Base-by-base conservation (phyloP, 129 eudicot genomes). In the Flaveria bidentis region DNA sequence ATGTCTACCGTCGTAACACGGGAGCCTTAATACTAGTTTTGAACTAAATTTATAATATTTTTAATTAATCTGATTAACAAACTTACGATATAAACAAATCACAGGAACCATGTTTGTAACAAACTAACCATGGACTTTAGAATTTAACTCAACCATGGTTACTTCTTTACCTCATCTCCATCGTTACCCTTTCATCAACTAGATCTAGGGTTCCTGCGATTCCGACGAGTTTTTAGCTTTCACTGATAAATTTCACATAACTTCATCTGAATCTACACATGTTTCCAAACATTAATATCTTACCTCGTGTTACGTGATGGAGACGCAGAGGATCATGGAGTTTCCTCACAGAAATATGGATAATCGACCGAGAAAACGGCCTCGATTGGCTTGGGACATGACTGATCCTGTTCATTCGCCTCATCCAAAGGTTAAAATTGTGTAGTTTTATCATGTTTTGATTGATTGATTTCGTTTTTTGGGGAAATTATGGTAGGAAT, bases 371-470 rank as follows among this genome's bases (percentile, higher is more conserved):
- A 77, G 93, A 56, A 91, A 91, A 69, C 87, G 93, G 52, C 93
- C 93, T 74, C 88, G 97, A n/a, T 91, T 91, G 66, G 78, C 91
- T 1, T 86, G 97, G 93, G 93, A 91, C 72, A 67, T 86, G 82
- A 85, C 88, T 13, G 90, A 88, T 23, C 87, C 83, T 44, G 67
- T 87, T 78, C 85, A 78, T 62, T 83, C 84, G 77, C 87, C 84
- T 77, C 88, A 85, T 67, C 82, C 78, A 1, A 87, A 89, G 95
- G 95, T 36, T 36, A 36, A 4, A 36, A 36, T 36, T 36, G 36
- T 36, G 41, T 36, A 36, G 41, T 36, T 5, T 36, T 36, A 4
- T 50, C 3, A 14, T 50, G 55, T 50, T 50, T 1, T 50, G 18
- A 50, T 13, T 4, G 18, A 0, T 50, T 50, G 15, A 36, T 5